Conservation (phyloP, 1,284 basidiomycete genomes). For the Ceratobasidium sp. region DNA sequence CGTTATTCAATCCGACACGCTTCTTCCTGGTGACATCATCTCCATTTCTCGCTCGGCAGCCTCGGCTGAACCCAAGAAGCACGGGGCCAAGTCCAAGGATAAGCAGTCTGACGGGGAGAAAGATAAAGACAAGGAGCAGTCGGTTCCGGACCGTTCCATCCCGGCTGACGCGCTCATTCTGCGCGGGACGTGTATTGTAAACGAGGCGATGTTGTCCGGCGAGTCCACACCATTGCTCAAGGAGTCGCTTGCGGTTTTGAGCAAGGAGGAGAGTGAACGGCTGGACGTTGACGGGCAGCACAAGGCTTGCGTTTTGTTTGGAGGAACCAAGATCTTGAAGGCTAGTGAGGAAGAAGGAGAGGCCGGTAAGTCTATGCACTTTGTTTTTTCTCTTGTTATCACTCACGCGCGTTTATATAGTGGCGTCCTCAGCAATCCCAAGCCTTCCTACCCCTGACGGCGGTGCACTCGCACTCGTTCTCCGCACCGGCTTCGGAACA, state of each 20-base stretch:
- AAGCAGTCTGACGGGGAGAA: conserved; percentile 27
- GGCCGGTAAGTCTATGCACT: conserved; percentile 51
- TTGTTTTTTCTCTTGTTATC: not conserved
- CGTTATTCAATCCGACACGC: conserved; percentile 80
- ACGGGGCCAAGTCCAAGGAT: conserved; percentile 24
- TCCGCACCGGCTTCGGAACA: conserved; percentile 96
- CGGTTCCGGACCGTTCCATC: conserved; percentile 60
- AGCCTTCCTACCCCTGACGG: conserved; percentile 74
- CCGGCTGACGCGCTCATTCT: conserved; percentile 91
- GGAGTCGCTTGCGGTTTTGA: conserved; percentile 81
- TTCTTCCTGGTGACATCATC: conserved; percentile 91
- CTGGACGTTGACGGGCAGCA: conserved; percentile 87
- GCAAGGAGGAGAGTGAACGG: conserved; percentile 73
- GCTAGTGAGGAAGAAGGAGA: conserved; percentile 62
- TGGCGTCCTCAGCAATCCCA: conserved; percentile 28
- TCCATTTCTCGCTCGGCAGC: conserved; percentile 62
- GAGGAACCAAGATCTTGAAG: conserved; percentile 94
- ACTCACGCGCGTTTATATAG: not conserved
- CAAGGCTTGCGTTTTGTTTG: conserved; percentile 90
- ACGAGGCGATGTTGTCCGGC: conserved; percentile 97
- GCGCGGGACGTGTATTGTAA: conserved; percentile 91
- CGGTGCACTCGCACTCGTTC: conserved; percentile 89
- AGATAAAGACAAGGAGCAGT: conserved; percentile 31
- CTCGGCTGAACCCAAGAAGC: conserved; percentile 30
- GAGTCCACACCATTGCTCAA: conserved; percentile 96